phyloP scores from a whole-genome alignment of 2,329 filamentous ascomycete genomes.

The Orbilia blumenaviensis region DNA sequence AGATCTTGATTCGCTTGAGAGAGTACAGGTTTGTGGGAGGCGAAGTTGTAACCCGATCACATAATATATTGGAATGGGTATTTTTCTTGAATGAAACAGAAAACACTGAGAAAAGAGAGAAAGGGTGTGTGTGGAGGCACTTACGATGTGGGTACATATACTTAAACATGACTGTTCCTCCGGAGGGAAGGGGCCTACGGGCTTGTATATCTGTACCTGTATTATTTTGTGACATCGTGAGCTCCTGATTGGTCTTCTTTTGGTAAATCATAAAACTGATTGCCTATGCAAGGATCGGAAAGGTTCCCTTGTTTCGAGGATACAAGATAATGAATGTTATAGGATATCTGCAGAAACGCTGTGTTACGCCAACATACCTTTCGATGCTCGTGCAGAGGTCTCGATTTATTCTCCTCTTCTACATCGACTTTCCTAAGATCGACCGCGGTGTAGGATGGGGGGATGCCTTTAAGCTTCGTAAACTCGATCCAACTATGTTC shows the following conservation, averaged over 20 bases:
- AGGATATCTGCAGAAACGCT: not conserved
- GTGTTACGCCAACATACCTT: conserved; percentile 25
- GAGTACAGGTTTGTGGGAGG: not conserved
- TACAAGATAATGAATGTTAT: no score
- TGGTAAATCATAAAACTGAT: not conserved
- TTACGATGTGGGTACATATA: conserved; percentile 52
- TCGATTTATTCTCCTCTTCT: conserved; percentile 36
- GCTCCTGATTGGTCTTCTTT: not conserved
- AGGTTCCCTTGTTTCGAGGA: not conserved
- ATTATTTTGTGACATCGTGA: not conserved
- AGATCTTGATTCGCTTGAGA: not conserved
- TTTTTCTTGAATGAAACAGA: no score
- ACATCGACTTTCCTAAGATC: conserved; percentile 50
- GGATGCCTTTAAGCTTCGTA: conserved; percentile 24
- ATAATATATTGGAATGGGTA: no score
- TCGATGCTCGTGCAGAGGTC: conserved; percentile 38
- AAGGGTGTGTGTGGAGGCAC: not conserved
- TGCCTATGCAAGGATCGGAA: not conserved
- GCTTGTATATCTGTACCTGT: conserved; percentile 51
- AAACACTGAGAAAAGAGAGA: not conserved
- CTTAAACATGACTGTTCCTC: conserved; percentile 35
- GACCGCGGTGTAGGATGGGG: conserved; percentile 16
- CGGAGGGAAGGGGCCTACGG: conserved; percentile 28
- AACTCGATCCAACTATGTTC: conserved; percentile 41
- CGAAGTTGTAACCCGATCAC: no score